Conservation (phyloP, 306 rosid genomes). For the Quercus alba region DNA sequence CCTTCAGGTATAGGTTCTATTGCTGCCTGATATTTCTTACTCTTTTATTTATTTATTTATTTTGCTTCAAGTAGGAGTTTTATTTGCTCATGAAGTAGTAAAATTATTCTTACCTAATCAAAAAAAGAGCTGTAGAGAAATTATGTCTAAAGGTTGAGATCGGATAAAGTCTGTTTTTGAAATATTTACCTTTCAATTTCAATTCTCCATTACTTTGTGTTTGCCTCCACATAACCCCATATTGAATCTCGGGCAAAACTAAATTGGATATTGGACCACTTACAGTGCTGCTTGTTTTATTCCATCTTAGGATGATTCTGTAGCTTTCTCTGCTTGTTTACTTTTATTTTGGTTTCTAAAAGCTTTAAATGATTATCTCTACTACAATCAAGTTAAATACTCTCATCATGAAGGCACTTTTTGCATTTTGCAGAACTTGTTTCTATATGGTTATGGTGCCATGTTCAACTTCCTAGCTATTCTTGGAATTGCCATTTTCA, state of each 20-base stretch:
- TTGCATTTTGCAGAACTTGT: slow-evolving; percentile 72
- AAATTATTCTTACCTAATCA: too few relatives aligned
- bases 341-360: neutral
- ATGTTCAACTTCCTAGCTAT: slow-evolving; percentile 87
- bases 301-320: neutral
- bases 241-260: neutral
- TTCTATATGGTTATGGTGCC: slow-evolving; percentile 95
- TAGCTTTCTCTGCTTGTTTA: neutral
- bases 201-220: neutral
- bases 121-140: neutral
- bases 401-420: neutral
- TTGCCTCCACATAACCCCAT: neutral
- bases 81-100: neutral
- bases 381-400: neutral
- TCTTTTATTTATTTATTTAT: neutral
- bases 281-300: neutral
- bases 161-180: neutral
- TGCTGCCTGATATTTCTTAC: neutral
- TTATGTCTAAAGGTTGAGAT: neutral
- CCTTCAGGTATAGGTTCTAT: slow-evolving; percentile 68
- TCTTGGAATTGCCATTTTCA: slow-evolving; percentile 58
- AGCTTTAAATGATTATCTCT: neutral
- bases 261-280: neutral
- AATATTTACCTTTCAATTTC: neutral
- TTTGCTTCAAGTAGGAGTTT: neutral